These are phyloP conservation scores for Ziziphus jujuba DNA, from an alignment of 306 rosid species.

Conservation along the genomic window DNA sequence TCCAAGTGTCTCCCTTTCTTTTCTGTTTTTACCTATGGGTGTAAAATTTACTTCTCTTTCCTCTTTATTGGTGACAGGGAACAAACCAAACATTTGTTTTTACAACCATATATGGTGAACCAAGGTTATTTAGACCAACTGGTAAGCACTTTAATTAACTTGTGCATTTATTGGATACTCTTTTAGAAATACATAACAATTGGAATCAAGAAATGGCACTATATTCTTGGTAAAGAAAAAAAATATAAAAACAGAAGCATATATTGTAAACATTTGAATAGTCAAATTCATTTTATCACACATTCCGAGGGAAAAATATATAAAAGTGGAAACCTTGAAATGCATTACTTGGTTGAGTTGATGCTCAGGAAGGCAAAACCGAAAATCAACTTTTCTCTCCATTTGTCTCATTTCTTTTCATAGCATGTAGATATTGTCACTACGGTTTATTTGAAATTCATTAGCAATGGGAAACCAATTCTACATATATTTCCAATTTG, in stretches of 20 bases:
- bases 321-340: not conserved
- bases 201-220: conserved; percentile 4
- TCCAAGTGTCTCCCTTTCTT: conserved; percentile 6
- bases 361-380: not conserved
- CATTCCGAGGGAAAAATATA: too few relatives aligned
- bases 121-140: conserved; percentile 95
- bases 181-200: conserved; percentile 21
- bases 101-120: conserved; percentile 85
- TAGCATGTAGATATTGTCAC: too few relatives aligned
- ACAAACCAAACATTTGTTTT: conserved; percentile 86
- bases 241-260: conserved; percentile 1
- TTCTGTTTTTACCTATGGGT: conserved; percentile 14
- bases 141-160: conserved; percentile 52
- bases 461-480: not conserved
- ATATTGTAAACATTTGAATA: not conserved
- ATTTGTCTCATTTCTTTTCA: too few relatives aligned
- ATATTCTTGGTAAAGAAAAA: not conserved
- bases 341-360: too few relatives aligned
- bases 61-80: conserved; percentile 52
- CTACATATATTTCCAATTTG: not conserved
- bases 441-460: not conserved
- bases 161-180: conserved; percentile 7
- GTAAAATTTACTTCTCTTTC: conserved; percentile 26
- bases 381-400: too few relatives aligned
- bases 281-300: too few relatives aligned